phyloP scores from a whole-genome alignment of 108 stramenopile genomes.

The Cyclotella choctawhatcheeana region DNA sequence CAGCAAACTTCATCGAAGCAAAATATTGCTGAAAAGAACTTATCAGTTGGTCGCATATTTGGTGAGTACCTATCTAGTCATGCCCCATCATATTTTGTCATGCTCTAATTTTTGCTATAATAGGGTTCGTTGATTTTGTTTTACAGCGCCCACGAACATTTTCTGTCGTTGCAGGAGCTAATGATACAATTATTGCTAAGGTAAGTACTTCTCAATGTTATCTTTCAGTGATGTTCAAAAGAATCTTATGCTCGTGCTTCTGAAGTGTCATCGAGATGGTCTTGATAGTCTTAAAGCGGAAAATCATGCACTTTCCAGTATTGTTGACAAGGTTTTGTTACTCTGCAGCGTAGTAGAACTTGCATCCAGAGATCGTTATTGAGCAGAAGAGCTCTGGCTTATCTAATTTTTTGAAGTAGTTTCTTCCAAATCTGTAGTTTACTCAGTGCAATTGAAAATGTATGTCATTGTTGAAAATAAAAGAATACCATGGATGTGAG shows the following conservation, averaged over 20 bases:
- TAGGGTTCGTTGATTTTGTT: constrained; percentile 80
- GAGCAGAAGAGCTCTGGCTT: not conserved
- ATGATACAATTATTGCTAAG: constrained; percentile 70
- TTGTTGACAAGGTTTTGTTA: constrained; percentile 77
- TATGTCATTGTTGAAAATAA: no score
- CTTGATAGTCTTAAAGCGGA: constrained; percentile 60
- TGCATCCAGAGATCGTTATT: constrained; percentile 42
- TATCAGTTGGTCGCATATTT: constrained; percentile 72
- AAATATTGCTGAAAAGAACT: constrained; percentile 20
- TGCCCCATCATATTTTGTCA: not conserved
- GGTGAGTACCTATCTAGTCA: constrained; percentile 27
- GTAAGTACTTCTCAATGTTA: not conserved
- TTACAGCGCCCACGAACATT: constrained; percentile 69
- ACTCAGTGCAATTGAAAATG: not conserved
- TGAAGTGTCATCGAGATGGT: constrained; percentile 49
- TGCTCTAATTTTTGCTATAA: not conserved
- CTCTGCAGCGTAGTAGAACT: constrained; percentile 73
- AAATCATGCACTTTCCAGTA: constrained; percentile 58
- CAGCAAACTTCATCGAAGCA: constrained; percentile 20
- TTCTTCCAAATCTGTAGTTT: not conserved
- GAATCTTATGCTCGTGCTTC: not conserved
- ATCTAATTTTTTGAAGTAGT: not conserved
- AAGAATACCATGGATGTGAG: no score
- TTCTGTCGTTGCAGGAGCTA: constrained; percentile 60
- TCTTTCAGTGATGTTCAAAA: not conserved